Conservation (phyloP, 2,329 filamentous ascomycete species). For the Aspergillus sp. region DNA sequence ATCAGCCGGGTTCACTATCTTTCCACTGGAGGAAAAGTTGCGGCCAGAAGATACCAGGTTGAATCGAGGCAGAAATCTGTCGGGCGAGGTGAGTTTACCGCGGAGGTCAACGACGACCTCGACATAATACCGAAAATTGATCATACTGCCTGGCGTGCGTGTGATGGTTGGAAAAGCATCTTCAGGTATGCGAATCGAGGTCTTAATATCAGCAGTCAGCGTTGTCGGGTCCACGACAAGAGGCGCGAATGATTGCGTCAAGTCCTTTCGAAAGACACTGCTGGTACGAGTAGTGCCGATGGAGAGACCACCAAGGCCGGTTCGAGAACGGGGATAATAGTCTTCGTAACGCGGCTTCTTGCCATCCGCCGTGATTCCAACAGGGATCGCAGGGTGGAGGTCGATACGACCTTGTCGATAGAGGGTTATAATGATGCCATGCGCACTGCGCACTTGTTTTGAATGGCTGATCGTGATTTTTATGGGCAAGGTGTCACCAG, state of each 20-base stretch:
- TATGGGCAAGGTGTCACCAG: constrained; percentile 81
- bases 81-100: constrained; percentile 78
- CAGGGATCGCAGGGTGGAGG: constrained; percentile 67
- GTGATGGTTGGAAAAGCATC: constrained; percentile 91
- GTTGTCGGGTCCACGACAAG: constrained; percentile 83
- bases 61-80: constrained; percentile 64
- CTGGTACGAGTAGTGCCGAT: constrained; percentile 83
- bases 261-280: constrained; percentile 93
- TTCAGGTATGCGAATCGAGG: constrained; percentile 83
- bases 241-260: constrained; percentile 85
- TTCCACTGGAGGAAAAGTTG: constrained; percentile 49
- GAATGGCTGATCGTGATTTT: constrained; percentile 84
- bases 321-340: constrained; percentile 83
- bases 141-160: constrained; percentile 88
- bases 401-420: constrained; percentile 92
- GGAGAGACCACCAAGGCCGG: constrained; percentile 83
- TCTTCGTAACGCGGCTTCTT: constrained; percentile 77
- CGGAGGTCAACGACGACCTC: constrained; percentile 93
- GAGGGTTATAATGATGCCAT: constrained; percentile 89
- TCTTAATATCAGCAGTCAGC: constrained; percentile 77
- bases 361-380: constrained; percentile 66
- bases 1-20: constrained; percentile 39
- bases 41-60: constrained; percentile 54
- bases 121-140: constrained; percentile 91
- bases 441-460: constrained; percentile 85